Evolutionary conservation across 176 grass and related monocot species (phyloP), one percentile per base, ranked within the genome.

Genomic region (Tillandsia fasciculata): DNA sequence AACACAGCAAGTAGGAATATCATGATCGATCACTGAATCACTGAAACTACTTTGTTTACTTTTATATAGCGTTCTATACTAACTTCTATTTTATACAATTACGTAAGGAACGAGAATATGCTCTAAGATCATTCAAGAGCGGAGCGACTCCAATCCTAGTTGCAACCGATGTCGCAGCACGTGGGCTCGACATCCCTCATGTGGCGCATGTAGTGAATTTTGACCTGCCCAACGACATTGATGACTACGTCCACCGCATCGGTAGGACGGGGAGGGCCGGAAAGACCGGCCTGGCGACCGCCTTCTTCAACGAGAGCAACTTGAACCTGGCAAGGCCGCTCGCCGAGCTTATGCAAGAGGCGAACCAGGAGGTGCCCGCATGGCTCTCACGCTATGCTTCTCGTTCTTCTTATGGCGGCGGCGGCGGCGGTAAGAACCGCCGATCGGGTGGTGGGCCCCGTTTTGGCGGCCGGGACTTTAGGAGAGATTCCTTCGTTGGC

Each of bases 1-100:
- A 53, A 76, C 88, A 48, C 92, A 96, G 49, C 92, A 96, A 80
- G 92, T 91, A 70, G 56, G 56, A 17, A 20, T 18, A 10, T 26
- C 56, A 10, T 61, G 56, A 61, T 61, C 22, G 15, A 61, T 61
- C 15, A 2, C 56, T 14, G 10, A 15, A 17, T 57, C 53, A 57
- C n/a, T 57, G 15, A 18, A 61, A 61, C 17, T 61, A 10, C 15
- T 12, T 68, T 48, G 22, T 13, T 2, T 69, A 10, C 47, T 51
- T 11, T 50, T 2, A 48, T 50, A 69, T 69, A 9, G 51, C 48
- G 4, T 63, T 17, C 10, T 42, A 42, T 42, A 42, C 33, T 42
- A 42, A 42, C 33, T 42, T 42, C 0, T 42, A 4, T 42, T 42
- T 42, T 42, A 42, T 42, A 42, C 33, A 42, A 9, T 23, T 58